These are phyloP conservation scores for Panaeolus cyanescens DNA, from an alignment of 768 basidiomycete species.

Conservation along the genomic window DNA sequence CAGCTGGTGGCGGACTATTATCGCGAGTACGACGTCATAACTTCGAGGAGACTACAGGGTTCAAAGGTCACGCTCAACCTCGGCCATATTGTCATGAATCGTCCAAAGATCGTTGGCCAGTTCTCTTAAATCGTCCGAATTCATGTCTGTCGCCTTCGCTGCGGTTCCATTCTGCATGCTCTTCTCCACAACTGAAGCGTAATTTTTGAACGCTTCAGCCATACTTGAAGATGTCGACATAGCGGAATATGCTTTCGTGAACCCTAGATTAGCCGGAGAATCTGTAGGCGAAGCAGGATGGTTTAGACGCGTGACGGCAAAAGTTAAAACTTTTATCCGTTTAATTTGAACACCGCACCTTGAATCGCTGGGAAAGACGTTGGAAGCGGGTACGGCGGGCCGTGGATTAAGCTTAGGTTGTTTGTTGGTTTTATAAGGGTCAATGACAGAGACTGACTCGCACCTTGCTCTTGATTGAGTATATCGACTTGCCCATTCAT, in stretches of 20 bases:
- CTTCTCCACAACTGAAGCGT: slow-evolving; percentile 52
- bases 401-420: slow-evolving; percentile 24
- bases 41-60: background rate
- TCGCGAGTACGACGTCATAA: background rate
- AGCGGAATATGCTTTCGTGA: slow-evolving; percentile 37
- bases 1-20: background rate
- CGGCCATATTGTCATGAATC: slow-evolving; percentile 48
- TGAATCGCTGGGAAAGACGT: slow-evolving; percentile 55
- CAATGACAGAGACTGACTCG: slow-evolving; percentile 11
- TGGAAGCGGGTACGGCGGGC: slow-evolving; percentile 57
- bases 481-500: slow-evolving; percentile 34
- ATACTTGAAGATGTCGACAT: slow-evolving; percentile 43
- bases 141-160: slow-evolving; percentile 38
- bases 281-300: background rate
- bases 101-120: slow-evolving; percentile 61
- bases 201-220: slow-evolving; percentile 44
- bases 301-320: background rate
- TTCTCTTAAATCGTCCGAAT: slow-evolving; percentile 59
- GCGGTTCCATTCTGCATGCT: slow-evolving; percentile 39
- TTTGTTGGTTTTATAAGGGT: background rate
- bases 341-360: background rate
- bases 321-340: background rate
- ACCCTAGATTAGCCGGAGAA: slow-evolving; percentile 5
- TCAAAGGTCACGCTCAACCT: slow-evolving; percentile 13
- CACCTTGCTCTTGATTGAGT: slow-evolving; percentile 32